phyloP scores from a whole-genome alignment of 768 basidiomycete genomes.

The Termitomyces sp. region DNA sequence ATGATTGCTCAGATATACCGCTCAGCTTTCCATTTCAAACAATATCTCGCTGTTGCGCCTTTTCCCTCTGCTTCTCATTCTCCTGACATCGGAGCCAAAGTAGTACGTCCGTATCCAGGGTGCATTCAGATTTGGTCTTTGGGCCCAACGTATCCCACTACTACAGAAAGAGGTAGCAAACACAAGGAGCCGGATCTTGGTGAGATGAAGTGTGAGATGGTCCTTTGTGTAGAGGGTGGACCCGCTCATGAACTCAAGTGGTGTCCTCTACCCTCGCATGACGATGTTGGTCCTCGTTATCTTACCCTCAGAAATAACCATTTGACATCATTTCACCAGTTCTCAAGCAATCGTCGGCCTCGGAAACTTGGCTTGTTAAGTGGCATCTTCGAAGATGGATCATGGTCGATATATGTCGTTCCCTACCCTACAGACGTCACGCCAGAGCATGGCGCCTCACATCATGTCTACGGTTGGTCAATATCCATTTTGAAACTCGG shows the following conservation, averaged over 20 bases:
- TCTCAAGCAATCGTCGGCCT: conserved; percentile 12
- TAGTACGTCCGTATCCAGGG: conserved; percentile 47
- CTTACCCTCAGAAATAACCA: neutral
- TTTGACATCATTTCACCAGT: conserved; percentile 2
- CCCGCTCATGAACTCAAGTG: conserved; percentile 81
- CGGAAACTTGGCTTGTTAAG: conserved; percentile 80
- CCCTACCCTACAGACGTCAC: conserved; percentile 67
- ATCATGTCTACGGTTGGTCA: conserved; percentile 48
- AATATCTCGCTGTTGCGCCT: conserved; percentile 83
- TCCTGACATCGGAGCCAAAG: conserved; percentile 61
- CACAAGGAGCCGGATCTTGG: conserved; percentile 27
- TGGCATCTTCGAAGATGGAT: conserved; percentile 85
- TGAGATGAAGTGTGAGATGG: conserved; percentile 72
- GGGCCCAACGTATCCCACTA: conserved; percentile 12
- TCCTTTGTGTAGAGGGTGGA: conserved; percentile 79
- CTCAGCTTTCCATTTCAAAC: conserved; percentile 51
- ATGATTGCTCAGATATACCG: conserved; percentile 25
- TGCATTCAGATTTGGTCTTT: conserved; percentile 88
- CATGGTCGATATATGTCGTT: conserved; percentile 69
- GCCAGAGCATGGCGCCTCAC: conserved; percentile 14
- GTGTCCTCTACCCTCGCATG: conserved; percentile 88
- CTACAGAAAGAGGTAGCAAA: neutral
- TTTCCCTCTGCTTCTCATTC: conserved; percentile 61
- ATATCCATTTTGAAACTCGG: neutral
- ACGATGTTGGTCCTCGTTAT: conserved; percentile 28